Evolutionary conservation across 371 early-diverging fungal species (phyloP), one percentile per base, ranked within the genome.

Genomic region (Circinella umbellata): DNA sequence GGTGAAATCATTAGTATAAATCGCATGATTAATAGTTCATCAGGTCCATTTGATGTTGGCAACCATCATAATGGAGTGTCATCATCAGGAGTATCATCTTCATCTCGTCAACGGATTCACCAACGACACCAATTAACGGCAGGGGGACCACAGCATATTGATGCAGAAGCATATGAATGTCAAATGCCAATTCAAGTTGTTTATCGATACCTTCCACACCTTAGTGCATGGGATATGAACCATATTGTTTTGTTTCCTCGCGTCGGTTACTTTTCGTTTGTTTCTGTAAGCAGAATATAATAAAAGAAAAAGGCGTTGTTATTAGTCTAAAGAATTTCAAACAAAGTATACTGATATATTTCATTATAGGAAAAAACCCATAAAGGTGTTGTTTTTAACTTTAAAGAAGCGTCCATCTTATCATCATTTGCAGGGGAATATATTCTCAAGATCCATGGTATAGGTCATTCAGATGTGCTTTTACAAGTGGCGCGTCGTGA

Each of bases 221-320:
- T 88, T 4, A 75, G 87, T 34, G 84, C 77, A 14, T 88, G 89
- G 89, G 79, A 84, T 36, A 88, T 87, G 89, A 78, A 80, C 61
- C 76, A 83, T 10, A 71, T 88, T 17, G 74, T 85, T 10, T 69
- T 88, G 8, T 82, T 85, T 67, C 89, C 89, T 11, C 48, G 75
- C 1, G 76, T 78, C n/a, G 76, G 80, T 9, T 88, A 86, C 64
- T 87, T 88, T 72, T 85, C 85, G 15, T 84, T 78, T 65, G 83
- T 80, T 72, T 81, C 81, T 20, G 67, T 59, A 60, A 67, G 66
- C 42, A 49, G 11, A 42, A 42, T 9, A 42, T 42, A 42, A 42
- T 9, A 42, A 42, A 42, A 42, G 10, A 13, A 18, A 53, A 18
- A 53, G 20, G 53, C 14, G 5, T 15, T 27, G 27, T 27, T 27